Percentiles rank a stretch among this genome's conserved stretches.
Evolutionary conservation across 345 rosid species (phyloP).

Genomic region (Lepidium africanum): DNA sequence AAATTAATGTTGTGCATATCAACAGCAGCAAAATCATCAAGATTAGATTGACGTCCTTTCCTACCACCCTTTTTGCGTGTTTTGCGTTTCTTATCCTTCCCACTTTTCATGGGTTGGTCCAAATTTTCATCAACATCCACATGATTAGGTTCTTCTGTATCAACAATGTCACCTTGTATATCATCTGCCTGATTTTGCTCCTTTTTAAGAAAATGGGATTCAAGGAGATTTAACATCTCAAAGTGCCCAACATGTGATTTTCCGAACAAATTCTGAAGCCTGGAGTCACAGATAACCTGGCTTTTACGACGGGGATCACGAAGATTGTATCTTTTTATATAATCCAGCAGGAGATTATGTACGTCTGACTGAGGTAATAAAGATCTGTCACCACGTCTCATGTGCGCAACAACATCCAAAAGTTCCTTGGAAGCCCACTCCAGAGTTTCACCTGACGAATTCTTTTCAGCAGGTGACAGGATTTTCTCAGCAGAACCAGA

Average conservation of each 20-base stretch:
- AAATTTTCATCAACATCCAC: conserved; percentile 61
- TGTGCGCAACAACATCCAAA: conserved; percentile 82
- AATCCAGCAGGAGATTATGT: conserved; percentile 74
- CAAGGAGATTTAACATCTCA: conserved; percentile 98
- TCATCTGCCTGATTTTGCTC: conserved; percentile 74
- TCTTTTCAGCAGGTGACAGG: conserved; percentile 29
- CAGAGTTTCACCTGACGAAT: conserved; percentile 32
- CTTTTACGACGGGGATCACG: conserved; percentile 97
- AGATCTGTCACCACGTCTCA: conserved; percentile 85
- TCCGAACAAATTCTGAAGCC: conserved; percentile 86
- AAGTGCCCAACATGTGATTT: conserved; percentile 95
- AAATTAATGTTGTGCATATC: conserved; percentile 82
- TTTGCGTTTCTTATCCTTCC: conserved; percentile 75
- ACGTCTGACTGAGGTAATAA: conserved; percentile 73
- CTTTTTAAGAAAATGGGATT: conserved; percentile 76
- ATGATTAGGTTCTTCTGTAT: conserved; percentile 65
- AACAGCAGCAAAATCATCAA: conserved; percentile 93
- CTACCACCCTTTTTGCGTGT: conserved; percentile 61
- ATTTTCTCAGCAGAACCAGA: conserved; percentile 39
- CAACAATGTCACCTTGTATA: conserved; percentile 54
- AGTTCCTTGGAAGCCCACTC: conserved; percentile 99
- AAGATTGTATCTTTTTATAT: conserved; percentile 83
- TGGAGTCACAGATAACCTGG: conserved; percentile 84
- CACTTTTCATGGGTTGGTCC: conserved; percentile 48
- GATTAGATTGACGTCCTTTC: conserved; percentile 72